phyloP scores from a whole-genome alignment of 2,329 filamentous ascomycete genomes.

The Paecilomyces sp. region DNA sequence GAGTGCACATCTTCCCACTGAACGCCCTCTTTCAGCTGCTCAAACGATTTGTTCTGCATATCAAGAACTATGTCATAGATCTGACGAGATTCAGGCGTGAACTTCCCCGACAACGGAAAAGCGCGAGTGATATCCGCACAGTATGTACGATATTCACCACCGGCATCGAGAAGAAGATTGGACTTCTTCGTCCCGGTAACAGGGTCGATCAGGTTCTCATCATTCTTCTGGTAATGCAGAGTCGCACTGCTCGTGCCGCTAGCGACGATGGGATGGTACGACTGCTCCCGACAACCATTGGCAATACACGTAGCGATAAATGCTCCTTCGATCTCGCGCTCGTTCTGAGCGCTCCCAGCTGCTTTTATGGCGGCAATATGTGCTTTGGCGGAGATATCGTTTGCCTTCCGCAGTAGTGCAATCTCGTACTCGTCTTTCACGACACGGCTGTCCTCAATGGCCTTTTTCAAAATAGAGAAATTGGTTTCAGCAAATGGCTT shows the following conservation, averaged over 20 bases:
- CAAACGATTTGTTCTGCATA: conserved; percentile 75
- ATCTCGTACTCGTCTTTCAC: conserved; percentile 85
- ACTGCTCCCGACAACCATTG: conserved; percentile 65
- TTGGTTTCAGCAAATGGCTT: conserved; percentile 62
- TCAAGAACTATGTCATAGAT: conserved; percentile 71
- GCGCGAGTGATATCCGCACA: conserved; percentile 87
- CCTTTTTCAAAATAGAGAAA: conserved; percentile 52
- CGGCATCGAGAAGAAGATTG: conserved; percentile 78
- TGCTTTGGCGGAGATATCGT: conserved; percentile 68
- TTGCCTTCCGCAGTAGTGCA: conserved; percentile 71
- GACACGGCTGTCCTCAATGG: conserved; percentile 74
- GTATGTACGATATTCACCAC: conserved; percentile 78
- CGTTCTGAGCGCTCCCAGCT: conserved; percentile 60
- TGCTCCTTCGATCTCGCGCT: conserved; percentile 74
- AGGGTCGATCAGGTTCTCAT: conserved; percentile 57
- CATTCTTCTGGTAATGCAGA: conserved; percentile 79
- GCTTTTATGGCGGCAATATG: conserved; percentile 65
- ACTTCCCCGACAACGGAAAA: conserved; percentile 67
- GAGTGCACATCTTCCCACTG: conserved; percentile 66
- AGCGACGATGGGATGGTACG: conserved; percentile 85
- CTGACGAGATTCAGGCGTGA: conserved; percentile 59
- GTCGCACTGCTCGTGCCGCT: conserved; percentile 75
- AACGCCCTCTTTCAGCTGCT: conserved; percentile 60
- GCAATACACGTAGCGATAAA: conserved; percentile 68
- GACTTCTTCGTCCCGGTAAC: conserved; percentile 44